phyloP scores from a whole-genome alignment of 1,284 basidiomycete species.

The Puccinia polysora region DNA sequence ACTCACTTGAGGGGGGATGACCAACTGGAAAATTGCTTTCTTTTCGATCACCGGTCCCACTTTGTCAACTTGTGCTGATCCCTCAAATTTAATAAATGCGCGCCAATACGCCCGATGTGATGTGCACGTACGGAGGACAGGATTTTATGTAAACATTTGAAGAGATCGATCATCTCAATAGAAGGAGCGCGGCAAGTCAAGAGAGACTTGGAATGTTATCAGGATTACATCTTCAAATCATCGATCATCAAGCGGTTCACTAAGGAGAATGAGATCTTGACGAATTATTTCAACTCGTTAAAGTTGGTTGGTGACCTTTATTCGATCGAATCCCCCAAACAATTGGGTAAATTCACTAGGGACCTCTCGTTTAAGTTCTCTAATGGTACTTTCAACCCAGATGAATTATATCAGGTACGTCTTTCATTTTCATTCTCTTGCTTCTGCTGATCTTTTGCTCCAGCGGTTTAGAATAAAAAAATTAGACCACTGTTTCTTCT shows the following conservation, averaged over 20 bases:
- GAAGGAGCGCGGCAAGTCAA: conserved; percentile 92
- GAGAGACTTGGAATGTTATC: conserved; percentile 88
- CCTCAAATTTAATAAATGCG: background rate
- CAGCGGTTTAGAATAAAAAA: background rate
- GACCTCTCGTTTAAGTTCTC: conserved; percentile 56
- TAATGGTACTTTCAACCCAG: conserved; percentile 77
- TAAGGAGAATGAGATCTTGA: conserved; percentile 59
- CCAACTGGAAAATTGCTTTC: too few relatives aligned
- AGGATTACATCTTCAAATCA: conserved; percentile 67
- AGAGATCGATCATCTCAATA: conserved; percentile 89
- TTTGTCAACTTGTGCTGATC: background rate
- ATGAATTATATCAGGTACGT: conserved; percentile 58
- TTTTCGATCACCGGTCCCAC: too few relatives aligned
- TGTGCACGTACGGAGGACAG: conserved; percentile 55
- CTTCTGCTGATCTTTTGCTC: background rate
- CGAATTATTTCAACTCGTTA: conserved; percentile 80
- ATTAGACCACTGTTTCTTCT: background rate
- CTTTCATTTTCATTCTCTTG: conserved; percentile 28
- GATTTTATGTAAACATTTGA: conserved; percentile 92
- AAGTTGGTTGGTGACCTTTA: conserved; percentile 96
- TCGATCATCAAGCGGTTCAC: conserved; percentile 60
- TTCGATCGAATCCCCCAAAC: conserved; percentile 65
- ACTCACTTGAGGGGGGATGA: too few relatives aligned
- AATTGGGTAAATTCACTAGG: conserved; percentile 86
- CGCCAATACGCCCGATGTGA: too few relatives aligned